Evolutionary conservation across 2,329 filamentous ascomycete genomes (phyloP).

Genomic region (Aspergillus brunneoviolaceus): DNA sequence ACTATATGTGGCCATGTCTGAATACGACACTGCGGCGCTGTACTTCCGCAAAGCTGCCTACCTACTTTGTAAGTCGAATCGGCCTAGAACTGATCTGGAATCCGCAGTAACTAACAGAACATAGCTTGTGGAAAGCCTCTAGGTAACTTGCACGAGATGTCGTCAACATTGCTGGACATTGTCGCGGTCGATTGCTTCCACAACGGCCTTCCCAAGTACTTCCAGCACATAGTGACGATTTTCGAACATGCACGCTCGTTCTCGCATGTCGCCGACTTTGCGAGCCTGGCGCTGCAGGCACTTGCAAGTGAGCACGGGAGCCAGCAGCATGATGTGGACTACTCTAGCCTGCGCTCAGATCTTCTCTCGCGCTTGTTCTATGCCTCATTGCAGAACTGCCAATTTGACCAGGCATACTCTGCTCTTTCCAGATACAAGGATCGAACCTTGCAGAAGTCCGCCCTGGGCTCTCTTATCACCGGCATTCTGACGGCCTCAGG

Average conservation of each 20-base stretch:
- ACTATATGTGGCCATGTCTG: slow-evolving; percentile 69
- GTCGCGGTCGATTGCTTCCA: slow-evolving; percentile 69
- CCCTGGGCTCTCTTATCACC: slow-evolving; percentile 65
- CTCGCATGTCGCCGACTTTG: slow-evolving; percentile 81
- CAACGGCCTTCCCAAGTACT: slow-evolving; percentile 77
- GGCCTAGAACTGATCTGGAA: background rate
- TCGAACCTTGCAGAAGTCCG: slow-evolving; percentile 67
- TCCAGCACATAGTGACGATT: slow-evolving; percentile 77
- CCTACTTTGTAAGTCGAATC: slow-evolving; percentile 67
- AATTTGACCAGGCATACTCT: slow-evolving; percentile 79
- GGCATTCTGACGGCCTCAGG: slow-evolving; percentile 42
- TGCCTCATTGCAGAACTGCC: slow-evolving; percentile 73
- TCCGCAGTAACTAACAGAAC: slow-evolving; percentile 20
- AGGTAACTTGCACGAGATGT: slow-evolving; percentile 48
- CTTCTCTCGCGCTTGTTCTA: slow-evolving; percentile 82
- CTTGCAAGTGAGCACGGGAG: slow-evolving; percentile 35
- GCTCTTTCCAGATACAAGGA: slow-evolving; percentile 73
- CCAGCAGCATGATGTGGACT: slow-evolving; percentile 38
- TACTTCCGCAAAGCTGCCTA: slow-evolving; percentile 82
- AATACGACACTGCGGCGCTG: slow-evolving; percentile 69
- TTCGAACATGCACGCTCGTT: slow-evolving; percentile 77
- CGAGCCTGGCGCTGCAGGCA: slow-evolving; percentile 71
- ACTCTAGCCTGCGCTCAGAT: slow-evolving; percentile 57
- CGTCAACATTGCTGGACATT: slow-evolving; percentile 67
- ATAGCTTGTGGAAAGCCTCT: slow-evolving; percentile 46